Conservation (phyloP, 805 yeast genomes). For the Barnettozyma pratensis region DNA sequence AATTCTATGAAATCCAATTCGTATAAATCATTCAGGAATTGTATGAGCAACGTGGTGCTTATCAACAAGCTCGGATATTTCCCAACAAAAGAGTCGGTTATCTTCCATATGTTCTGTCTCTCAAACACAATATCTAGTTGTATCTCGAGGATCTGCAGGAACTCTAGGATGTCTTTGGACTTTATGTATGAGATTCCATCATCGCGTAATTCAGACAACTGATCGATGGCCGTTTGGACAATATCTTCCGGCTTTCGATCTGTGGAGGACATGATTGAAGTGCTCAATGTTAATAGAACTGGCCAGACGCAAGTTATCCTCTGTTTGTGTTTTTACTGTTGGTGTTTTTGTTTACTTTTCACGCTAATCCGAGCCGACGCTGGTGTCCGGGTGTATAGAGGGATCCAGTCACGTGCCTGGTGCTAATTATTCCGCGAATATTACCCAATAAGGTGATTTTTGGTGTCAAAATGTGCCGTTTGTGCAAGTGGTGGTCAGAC, state of each 20-base stretch:
- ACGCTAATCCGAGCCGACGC: no score
- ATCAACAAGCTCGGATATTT: constrained; percentile 13
- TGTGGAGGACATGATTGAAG: no score
- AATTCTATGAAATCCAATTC: constrained; percentile 13
- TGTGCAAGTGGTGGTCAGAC: constrained; percentile 2
- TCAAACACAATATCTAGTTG: neutral
- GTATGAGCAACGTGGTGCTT: constrained; percentile 8
- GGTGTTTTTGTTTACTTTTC: neutral
- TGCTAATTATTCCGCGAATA: neutral
- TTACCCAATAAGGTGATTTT: neutral
- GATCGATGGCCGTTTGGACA: neutral
- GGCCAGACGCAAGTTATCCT: no score
- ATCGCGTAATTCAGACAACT: neutral
- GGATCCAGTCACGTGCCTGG: neutral
- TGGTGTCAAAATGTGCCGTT: constrained; percentile 10
- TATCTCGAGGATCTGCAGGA: neutral
- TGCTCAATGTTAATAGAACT: no score
- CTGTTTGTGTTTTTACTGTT: neutral
- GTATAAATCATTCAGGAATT: constrained; percentile 13
- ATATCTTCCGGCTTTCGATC: neutral
- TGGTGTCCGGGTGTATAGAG: neutral
- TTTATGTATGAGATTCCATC: neutral
- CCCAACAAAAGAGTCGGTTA: constrained; percentile 8
- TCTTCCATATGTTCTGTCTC: constrained; percentile 8
- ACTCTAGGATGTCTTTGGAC: neutral